Evolutionary conservation across 169 alveolate genomes (phyloP).

Genomic region (Eimeria maxima): DNA sequence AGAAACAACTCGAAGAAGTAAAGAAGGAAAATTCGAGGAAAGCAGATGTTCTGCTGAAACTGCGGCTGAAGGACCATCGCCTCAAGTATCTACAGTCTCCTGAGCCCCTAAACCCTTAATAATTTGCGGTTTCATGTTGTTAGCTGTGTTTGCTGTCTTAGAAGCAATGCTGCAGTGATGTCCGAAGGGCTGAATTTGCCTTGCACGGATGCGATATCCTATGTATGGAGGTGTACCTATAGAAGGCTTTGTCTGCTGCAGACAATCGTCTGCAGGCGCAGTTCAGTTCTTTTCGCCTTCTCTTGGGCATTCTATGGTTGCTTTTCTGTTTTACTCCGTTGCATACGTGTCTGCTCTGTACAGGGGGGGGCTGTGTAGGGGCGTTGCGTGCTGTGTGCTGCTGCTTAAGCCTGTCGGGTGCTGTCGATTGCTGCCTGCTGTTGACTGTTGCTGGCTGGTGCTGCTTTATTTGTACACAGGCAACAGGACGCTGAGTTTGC

Average conservation of each 20-base stretch:
- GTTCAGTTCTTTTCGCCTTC: no score
- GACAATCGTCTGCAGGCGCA: no score
- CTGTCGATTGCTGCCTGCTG: neutral
- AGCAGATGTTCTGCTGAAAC: slow-evolving; percentile 46
- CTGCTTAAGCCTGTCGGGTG: neutral
- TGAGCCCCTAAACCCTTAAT: neutral
- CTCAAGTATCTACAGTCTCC: neutral
- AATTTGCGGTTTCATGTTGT: neutral
- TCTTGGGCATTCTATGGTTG: neutral
- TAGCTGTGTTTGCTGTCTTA: neutral
- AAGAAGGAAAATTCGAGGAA: slow-evolving; percentile 34
- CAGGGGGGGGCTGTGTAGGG: neutral
- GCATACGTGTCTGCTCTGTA: neutral
- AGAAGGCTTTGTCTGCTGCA: neutral
- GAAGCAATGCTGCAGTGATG: neutral
- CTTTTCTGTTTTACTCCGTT: neutral
- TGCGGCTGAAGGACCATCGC: slow-evolving; percentile 61
- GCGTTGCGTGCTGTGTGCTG: neutral
- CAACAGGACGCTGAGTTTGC: slow-evolving; percentile 51
- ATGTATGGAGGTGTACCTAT: neutral
- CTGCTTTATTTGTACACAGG: neutral
- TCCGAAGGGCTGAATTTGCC: no score
- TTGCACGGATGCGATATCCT: no score
- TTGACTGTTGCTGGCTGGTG: neutral
- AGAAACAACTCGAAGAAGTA: slow-evolving; percentile 34